Percentiles rank a stretch among this genome's conserved stretches.
These are phyloP conservation scores for Cutaneotrichosporon cutaneum DNA, from an alignment of 1,284 basidiomycete species.

Conservation along the genomic window DNA sequence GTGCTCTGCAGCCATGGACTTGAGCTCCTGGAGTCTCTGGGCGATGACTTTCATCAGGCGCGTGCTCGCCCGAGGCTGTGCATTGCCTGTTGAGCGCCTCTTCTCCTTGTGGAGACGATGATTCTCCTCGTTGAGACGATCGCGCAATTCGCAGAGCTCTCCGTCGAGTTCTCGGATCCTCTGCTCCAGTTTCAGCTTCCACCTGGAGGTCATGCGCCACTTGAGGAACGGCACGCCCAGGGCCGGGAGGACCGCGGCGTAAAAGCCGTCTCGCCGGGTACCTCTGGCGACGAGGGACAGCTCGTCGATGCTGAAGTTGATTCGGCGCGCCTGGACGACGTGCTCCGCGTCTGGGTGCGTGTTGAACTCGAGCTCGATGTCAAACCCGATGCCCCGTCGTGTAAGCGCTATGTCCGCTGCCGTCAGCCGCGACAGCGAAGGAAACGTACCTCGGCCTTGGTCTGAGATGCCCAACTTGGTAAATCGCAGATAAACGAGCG, in stretches of 20 bases:
- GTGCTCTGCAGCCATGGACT: not conserved
- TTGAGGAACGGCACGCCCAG: conserved; percentile 15
- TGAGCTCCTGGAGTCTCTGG: conserved; percentile 3
- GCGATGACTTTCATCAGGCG: not conserved
- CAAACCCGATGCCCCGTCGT: conserved; percentile 12
- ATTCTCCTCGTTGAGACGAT: conserved; percentile 1
- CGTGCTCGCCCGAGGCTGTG: not conserved
- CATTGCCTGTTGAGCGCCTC: not conserved
- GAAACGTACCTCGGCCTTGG: conserved; percentile 13
- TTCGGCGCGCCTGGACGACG: conserved; percentile 9
- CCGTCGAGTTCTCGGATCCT: not conserved
- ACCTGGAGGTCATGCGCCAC: not conserved
- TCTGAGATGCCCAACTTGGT: conserved; percentile 13
- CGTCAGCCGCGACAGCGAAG: not conserved
- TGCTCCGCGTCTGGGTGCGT: not conserved
- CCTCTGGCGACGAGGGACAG: not conserved
- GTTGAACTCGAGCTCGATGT: conserved; percentile 18
- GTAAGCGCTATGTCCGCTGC: conserved; percentile 16
- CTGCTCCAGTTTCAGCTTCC: conserved; percentile 1
- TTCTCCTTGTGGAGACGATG: too few relatives aligned
- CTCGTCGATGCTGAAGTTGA: conserved; percentile 19
- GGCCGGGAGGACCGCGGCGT: not conserved
- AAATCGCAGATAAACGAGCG: conserved; percentile 5
- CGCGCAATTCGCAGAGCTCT: conserved; percentile 10
- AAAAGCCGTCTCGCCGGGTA: conserved; percentile 1